These are phyloP conservation scores for Dictyostelium brefeldianum DNA, from an alignment of 78 protist genomes.

Conservation along the genomic window DNA sequence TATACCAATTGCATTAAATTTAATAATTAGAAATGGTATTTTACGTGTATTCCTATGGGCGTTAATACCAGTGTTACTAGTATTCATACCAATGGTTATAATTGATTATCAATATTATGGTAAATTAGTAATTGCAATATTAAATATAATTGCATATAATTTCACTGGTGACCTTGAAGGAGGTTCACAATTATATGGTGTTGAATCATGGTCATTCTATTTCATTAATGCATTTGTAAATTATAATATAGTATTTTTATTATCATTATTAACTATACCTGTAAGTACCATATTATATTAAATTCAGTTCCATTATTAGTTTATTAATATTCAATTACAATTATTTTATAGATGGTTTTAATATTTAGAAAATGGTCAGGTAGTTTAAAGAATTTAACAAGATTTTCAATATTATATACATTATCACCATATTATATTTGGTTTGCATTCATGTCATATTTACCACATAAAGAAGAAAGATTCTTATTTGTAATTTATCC, in stretches of 20 bases:
- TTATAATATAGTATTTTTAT: slow-evolving; percentile 77
- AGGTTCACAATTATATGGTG: slow-evolving; percentile 85
- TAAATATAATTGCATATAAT: slow-evolving; percentile 86
- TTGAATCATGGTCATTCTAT: slow-evolving; percentile 83
- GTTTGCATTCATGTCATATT: slow-evolving; percentile 81
- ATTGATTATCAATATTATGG: slow-evolving; percentile 85
- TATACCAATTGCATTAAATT: slow-evolving; percentile 81
- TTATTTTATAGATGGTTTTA: background rate
- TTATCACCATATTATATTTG: slow-evolving; percentile 72
- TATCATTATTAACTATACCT: slow-evolving; percentile 53
- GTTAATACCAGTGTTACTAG: background rate
- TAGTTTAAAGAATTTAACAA: background rate
- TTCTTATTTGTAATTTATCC: slow-evolving; percentile 88
- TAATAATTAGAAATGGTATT: slow-evolving; percentile 25
- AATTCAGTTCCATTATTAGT: background rate
- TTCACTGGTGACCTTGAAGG: slow-evolving; percentile 40
- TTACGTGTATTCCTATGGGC: slow-evolving; percentile 46
- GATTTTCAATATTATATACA: background rate
- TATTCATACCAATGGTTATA: slow-evolving; percentile 57
- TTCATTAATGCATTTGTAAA: slow-evolving; percentile 83
- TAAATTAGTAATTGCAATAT: slow-evolving; percentile 62
- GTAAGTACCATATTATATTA: background rate
- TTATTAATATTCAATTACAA: no score
- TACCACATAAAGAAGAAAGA: slow-evolving; percentile 93
- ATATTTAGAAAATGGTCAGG: slow-evolving; percentile 21